These are phyloP conservation scores for Mycena haematopus DNA, from an alignment of 768 basidiomycete species.

Conservation along the genomic window DNA sequence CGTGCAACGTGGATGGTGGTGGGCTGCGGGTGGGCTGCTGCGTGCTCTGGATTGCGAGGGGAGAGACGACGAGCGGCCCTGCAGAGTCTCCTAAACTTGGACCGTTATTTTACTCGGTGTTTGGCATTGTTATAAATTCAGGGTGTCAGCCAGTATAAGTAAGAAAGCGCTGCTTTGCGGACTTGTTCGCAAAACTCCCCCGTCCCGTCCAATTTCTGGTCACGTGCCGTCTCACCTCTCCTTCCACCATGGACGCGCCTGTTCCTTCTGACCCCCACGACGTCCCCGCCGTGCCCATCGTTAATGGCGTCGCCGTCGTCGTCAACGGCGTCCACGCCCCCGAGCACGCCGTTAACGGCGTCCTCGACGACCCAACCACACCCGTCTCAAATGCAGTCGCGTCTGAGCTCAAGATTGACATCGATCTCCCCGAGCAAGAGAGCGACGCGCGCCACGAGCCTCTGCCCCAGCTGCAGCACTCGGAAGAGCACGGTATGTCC, in stretches of 20 bases:
- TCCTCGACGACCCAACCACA: constrained; percentile 61
- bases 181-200: too few species aligned
- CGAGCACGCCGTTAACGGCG: constrained; percentile 39
- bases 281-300: constrained; percentile 41
- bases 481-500: constrained; percentile 59
- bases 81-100: too few species aligned
- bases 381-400: constrained; percentile 57
- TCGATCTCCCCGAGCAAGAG: constrained; percentile 67
- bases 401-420: constrained; percentile 67
- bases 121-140: too few species aligned
- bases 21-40: too few species aligned
- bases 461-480: constrained; percentile 50
- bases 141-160: too few species aligned
- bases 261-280: background rate
- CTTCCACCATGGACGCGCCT: constrained; percentile 30
- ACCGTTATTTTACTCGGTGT: too few species aligned
- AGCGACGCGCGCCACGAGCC: constrained; percentile 71
- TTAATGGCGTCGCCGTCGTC: constrained; percentile 38
- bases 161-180: too few species aligned
- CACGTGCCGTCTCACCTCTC: background rate
- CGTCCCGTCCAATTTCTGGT: background rate
- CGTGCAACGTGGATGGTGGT: background rate
- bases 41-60: too few species aligned
- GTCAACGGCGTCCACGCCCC: constrained; percentile 40
- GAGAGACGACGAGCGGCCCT: too few species aligned